Percentiles rank a stretch among this genome's conserved stretches.
These are phyloP conservation scores for Starmerella cellae DNA, from an alignment of 805 yeast genomes.

Conservation along the genomic window DNA sequence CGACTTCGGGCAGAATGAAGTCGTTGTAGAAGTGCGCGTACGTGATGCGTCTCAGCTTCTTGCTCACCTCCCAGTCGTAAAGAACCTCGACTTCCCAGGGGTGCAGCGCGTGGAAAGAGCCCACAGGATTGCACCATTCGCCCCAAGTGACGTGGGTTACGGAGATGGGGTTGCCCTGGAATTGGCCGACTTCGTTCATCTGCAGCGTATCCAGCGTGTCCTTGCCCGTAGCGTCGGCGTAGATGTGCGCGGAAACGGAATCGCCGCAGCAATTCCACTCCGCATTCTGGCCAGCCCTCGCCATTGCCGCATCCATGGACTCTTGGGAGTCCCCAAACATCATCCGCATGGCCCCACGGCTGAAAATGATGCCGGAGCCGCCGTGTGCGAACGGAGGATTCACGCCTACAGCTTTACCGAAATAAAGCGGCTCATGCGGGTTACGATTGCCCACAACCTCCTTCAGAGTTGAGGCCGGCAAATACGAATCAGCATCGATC, in stretches of 20 bases:
- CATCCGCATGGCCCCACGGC: slow-evolving; percentile 24
- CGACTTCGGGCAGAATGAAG: slow-evolving; percentile 24
- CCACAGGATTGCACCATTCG: slow-evolving; percentile 25
- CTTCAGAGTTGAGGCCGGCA: slow-evolving; percentile 24
- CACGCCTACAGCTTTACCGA: slow-evolving; percentile 23
- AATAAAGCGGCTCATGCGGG: slow-evolving; percentile 23
- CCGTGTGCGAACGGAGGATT: slow-evolving; percentile 28
- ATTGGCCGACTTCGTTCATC: slow-evolving; percentile 16
- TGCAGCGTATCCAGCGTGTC: slow-evolving; percentile 13
- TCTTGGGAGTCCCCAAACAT: slow-evolving; percentile 20
- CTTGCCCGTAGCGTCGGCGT: slow-evolving; percentile 16
- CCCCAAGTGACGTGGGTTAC: slow-evolving; percentile 8
- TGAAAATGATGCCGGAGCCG: slow-evolving; percentile 29
- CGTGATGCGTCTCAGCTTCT: slow-evolving; percentile 8
- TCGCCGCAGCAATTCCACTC: slow-evolving; percentile 29
- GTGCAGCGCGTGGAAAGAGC: slow-evolving; percentile 26
- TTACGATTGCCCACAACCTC: slow-evolving; percentile 20
- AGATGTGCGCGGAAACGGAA: slow-evolving; percentile 23
- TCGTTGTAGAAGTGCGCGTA: slow-evolving; percentile 26
- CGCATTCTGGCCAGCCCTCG: slow-evolving; percentile 19
- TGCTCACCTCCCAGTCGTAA: slow-evolving; percentile 22
- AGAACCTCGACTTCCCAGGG: slow-evolving; percentile 24
- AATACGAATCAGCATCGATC: slow-evolving; percentile 29
- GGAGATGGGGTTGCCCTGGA: slow-evolving; percentile 27
- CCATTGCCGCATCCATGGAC: slow-evolving; percentile 6